These are phyloP conservation scores for Breynia disticha DNA, from an alignment of 441 rosid genomes.

Conservation along the genomic window DNA sequence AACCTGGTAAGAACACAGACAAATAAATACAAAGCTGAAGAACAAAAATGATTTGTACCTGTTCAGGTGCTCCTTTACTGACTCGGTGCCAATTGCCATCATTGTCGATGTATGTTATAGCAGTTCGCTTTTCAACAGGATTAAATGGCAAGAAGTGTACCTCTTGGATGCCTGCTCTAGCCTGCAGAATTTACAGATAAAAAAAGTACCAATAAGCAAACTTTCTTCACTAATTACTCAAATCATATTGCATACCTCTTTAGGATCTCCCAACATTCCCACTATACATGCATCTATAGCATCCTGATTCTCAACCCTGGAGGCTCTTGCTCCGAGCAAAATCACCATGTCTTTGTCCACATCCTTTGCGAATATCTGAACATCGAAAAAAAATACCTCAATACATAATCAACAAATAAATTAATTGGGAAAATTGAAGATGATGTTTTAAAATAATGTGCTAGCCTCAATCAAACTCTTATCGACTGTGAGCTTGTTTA, in stretches of 20 bases:
- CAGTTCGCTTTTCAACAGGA: conserved; percentile 94
- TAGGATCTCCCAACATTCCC: conserved; percentile 74
- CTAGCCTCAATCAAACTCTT: conserved; percentile 59
- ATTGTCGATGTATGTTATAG: conserved; percentile 69
- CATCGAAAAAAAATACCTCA: not conserved
- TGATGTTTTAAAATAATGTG: not conserved
- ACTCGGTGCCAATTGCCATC: conserved; percentile 65
- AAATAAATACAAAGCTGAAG: not conserved
- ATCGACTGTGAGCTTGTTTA: conserved; percentile 87
- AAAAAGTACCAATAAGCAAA: not conserved
- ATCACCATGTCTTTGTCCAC: conserved; percentile 41
- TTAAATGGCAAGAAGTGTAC: conserved; percentile 88
- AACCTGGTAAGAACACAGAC: not conserved
- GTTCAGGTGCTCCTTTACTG: conserved; percentile 97
- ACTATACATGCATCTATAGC: conserved; percentile 89
- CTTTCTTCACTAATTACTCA: not conserved
- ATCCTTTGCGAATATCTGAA: conserved; percentile 40
- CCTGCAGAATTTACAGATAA: conserved; percentile 23
- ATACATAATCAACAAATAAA: not conserved
- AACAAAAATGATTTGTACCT: conserved; percentile 28
- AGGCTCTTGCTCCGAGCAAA: conserved; percentile 72
- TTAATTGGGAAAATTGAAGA: not conserved
- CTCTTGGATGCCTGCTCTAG: conserved; percentile 82
- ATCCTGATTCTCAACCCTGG: conserved; percentile 88
- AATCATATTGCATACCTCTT: conserved; percentile 37